Evolutionary conservation across 208 protist genomes (phyloP).

Genomic region (Leishmania amazonensis): DNA sequence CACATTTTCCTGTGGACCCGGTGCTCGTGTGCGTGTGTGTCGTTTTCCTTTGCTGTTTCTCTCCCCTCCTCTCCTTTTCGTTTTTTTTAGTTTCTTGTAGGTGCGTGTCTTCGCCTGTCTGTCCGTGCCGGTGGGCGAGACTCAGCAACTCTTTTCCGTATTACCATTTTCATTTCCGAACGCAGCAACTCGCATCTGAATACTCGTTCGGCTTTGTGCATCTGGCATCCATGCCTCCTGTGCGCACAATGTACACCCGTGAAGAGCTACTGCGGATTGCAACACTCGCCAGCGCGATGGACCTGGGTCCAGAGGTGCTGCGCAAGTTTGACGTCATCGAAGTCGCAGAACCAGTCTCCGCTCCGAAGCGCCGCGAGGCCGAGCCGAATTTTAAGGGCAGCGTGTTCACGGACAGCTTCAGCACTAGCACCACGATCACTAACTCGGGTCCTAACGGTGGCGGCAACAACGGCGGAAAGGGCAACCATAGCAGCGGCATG

Average conservation of each 20-base stretch:
- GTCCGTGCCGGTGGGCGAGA: background rate
- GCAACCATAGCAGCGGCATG: constrained; percentile 12
- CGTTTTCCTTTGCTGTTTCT: background rate
- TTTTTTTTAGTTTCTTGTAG: background rate
- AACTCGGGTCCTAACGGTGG: background rate
- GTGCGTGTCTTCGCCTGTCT: background rate
- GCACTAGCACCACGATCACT: constrained; percentile 1
- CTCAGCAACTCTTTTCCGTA: background rate
- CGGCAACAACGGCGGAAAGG: background rate
- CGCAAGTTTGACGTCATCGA: constrained; percentile 80
- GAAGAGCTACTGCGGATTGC: constrained; percentile 63
- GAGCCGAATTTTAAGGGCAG: constrained; percentile 21
- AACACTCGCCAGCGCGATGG: constrained; percentile 26
- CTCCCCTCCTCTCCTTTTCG: background rate
- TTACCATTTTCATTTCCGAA: background rate
- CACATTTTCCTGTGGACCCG: background rate
- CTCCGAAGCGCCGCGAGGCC: constrained; percentile 31
- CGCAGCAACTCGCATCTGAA: background rate
- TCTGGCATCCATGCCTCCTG: constrained; percentile 16
- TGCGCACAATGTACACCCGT: constrained; percentile 54
- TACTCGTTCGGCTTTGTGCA: background rate
- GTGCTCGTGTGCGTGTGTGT: background rate
- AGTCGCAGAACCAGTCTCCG: constrained; percentile 33
- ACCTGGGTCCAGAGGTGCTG: constrained; percentile 37
- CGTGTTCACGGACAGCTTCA: constrained; percentile 9